Evolutionary conservation across 2,329 filamentous ascomycete species (phyloP).

Genomic region (Microsporum canis): DNA sequence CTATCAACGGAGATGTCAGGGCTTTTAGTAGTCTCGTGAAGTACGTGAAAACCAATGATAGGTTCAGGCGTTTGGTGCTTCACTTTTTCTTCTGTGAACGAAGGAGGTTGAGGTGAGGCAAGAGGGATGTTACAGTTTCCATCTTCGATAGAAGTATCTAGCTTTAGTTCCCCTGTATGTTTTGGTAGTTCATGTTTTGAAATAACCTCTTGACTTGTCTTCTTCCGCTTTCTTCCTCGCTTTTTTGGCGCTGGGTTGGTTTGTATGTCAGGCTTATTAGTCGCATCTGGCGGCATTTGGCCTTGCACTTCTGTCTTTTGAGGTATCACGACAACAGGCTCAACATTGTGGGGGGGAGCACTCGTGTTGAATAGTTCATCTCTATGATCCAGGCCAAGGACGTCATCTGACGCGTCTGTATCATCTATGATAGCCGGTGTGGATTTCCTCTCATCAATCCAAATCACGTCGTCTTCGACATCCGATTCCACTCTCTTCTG

Average conservation of each 20-base stretch:
- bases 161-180: background rate
- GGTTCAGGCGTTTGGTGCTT: background rate
- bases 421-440: background rate
- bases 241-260: slow-evolving; percentile 24
- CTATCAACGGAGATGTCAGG: background rate
- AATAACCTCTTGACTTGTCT: slow-evolving; percentile 10
- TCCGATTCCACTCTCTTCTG: slow-evolving; percentile 22
- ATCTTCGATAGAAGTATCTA: background rate
- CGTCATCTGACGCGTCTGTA: background rate
- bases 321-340: background rate
- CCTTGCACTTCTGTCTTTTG: background rate
- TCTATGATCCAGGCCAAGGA: background rate
- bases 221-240: slow-evolving; percentile 33
- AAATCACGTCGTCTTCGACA: slow-evolving; percentile 33
- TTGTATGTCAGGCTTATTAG: background rate
- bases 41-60: background rate
- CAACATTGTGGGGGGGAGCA: background rate
- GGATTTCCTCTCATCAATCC: slow-evolving; percentile 23
- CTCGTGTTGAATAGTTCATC: background rate
- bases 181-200: background rate
- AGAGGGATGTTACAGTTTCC: background rate
- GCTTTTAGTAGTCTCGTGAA: background rate
- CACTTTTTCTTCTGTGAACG: background rate
- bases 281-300: background rate
- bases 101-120: background rate